Percentiles rank a stretch among this genome's conserved stretches.
These are phyloP conservation scores for Grigorovia yakushimaensis DNA, from an alignment of 805 yeast species.

Conservation along the genomic window DNA sequence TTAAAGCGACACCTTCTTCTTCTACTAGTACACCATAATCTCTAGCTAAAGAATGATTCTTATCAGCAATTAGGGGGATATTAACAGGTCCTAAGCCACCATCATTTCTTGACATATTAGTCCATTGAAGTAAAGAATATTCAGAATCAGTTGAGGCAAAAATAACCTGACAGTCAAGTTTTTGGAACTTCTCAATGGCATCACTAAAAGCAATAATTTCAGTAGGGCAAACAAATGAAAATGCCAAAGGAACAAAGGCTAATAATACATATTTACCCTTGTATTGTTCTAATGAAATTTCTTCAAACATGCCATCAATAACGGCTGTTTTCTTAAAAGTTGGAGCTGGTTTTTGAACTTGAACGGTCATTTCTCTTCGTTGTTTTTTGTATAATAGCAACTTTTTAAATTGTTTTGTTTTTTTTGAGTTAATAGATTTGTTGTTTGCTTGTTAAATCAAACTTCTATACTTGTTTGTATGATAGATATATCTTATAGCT, in stretches of 20 bases:
- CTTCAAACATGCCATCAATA: slow-evolving; percentile 92
- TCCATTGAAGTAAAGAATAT: slow-evolving; percentile 96
- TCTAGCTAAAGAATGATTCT: slow-evolving; percentile 87
- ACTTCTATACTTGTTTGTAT: too few species aligned
- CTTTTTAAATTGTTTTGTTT: too few species aligned
- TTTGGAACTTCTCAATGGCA: slow-evolving; percentile 82
- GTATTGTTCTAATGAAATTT: slow-evolving; percentile 86
- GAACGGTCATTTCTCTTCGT: slow-evolving; percentile 57
- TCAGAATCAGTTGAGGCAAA: slow-evolving; percentile 98
- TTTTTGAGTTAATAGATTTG: too few species aligned
- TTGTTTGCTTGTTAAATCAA: too few species aligned
- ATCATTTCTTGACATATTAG: slow-evolving; percentile 88
- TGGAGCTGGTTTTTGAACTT: slow-evolving; percentile 94
- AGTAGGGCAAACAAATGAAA: slow-evolving; percentile 99
- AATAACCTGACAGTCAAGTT: slow-evolving; percentile 76
- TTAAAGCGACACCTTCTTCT: slow-evolving; percentile 93
- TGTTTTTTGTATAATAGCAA: background rate
- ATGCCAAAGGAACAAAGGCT: slow-evolving; percentile 97
- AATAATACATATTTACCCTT: slow-evolving; percentile 96
- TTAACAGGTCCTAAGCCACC: slow-evolving; percentile 96
- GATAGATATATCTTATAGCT: background rate
- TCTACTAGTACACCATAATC: slow-evolving; percentile 97
- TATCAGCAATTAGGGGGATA: slow-evolving; percentile 93
- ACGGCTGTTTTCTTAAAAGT: slow-evolving; percentile 94
- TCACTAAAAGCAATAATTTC: slow-evolving; percentile 98